Conservation (phyloP, 805 yeast genomes). For the Spathaspora hagerdaliae region DNA sequence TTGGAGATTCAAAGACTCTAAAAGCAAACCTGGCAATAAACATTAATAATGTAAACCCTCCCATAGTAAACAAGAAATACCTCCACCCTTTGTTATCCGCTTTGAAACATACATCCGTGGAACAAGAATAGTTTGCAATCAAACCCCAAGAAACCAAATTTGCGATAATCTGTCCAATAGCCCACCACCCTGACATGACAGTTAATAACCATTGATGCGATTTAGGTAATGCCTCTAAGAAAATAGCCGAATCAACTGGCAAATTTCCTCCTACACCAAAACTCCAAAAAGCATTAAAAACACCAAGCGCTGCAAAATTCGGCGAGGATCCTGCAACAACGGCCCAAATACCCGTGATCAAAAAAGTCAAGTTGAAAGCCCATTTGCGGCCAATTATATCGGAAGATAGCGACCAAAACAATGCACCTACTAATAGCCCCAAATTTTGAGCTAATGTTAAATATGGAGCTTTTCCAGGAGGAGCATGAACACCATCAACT, state of each 20-base stretch:
- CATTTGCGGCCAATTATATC: constrained; percentile 28
- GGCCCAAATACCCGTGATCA: constrained; percentile 24
- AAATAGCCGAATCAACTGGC: constrained; percentile 29
- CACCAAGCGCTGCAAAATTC: constrained; percentile 24
- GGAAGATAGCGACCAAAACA: constrained; percentile 26
- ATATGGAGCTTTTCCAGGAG: constrained; percentile 28
- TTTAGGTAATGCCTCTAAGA: constrained; percentile 25
- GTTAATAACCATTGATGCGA: constrained; percentile 25
- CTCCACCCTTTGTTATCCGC: constrained; percentile 60
- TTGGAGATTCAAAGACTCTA: constrained; percentile 52
- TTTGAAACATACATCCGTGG: constrained; percentile 37
- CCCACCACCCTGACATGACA: constrained; percentile 54
- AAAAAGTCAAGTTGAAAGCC: constrained; percentile 27
- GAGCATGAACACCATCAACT: constrained; percentile 33
- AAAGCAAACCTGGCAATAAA: constrained; percentile 32
- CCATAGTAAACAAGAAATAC: constrained; percentile 47
- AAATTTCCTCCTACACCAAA: constrained; percentile 31
- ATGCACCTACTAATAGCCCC: constrained; percentile 26
- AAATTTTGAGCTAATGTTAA: constrained; percentile 44
- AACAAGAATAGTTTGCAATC: constrained; percentile 47
- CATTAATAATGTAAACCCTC: constrained; percentile 46
- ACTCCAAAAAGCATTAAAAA: constrained; percentile 23
- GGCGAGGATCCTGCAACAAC: constrained; percentile 26
- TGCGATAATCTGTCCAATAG: constrained; percentile 56
- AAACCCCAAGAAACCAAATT: constrained; percentile 53